Evolutionary conservation across 2,329 filamentous ascomycete genomes (phyloP).

Genomic region (Hypoxylon sp.): DNA sequence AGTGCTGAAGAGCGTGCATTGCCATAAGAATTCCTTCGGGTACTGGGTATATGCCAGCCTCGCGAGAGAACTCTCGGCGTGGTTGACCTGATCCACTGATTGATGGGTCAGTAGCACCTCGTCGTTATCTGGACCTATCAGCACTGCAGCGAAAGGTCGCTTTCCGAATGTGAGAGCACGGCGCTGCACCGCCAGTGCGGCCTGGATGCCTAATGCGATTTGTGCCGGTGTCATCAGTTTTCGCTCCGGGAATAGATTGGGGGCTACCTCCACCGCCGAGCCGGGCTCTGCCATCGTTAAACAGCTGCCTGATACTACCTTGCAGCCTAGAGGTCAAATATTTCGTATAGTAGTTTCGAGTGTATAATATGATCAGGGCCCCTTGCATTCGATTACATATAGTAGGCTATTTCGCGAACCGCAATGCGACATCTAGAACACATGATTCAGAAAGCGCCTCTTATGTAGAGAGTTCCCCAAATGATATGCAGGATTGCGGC

Average conservation of each 20-base stretch:
- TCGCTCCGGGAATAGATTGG: conserved; percentile 56
- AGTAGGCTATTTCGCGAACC: not conserved
- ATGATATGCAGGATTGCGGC: not conserved
- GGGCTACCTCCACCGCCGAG: conserved; percentile 38
- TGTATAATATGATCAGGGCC: not conserved
- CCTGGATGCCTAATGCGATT: conserved; percentile 57
- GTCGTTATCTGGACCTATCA: conserved; percentile 65
- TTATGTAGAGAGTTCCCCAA: not conserved
- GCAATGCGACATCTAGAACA: not conserved
- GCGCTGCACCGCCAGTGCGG: conserved; percentile 60
- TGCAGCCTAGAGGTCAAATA: not conserved
- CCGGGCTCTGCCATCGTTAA: conserved; percentile 31
- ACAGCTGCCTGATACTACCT: not conserved
- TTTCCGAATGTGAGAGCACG: conserved; percentile 62
- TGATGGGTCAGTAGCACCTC: conserved; percentile 64
- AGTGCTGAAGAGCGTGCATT: conserved; percentile 65
- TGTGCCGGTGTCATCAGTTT: conserved; percentile 57
- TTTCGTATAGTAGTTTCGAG: not conserved
- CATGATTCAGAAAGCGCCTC: not conserved
- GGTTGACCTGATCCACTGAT: conserved; percentile 67
- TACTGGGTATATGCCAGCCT: conserved; percentile 65
- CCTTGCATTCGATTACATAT: not conserved
- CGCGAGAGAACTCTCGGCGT: conserved; percentile 66
- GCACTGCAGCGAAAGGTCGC: conserved; percentile 64
- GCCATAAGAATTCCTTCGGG: conserved; percentile 63